Evolutionary conservation across 192 early-diverging fungal genomes (phyloP), one percentile per base, ranked within the genome.

Genomic region (Gonapodya sp.): DNA sequence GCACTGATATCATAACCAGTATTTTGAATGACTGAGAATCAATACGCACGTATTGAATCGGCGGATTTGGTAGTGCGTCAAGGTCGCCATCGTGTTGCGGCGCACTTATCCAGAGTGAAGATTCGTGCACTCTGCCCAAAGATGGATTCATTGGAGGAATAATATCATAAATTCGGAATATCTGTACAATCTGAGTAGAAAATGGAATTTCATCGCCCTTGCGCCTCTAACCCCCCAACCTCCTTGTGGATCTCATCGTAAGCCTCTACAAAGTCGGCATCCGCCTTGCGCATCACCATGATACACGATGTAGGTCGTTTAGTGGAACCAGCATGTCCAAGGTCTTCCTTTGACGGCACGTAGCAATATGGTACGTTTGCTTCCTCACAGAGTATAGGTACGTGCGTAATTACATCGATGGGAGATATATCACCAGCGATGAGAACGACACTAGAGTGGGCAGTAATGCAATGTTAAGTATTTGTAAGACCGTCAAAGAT

Each of bases 301-400:
- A 97, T 87, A 82, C 91, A 92, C 78, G 91, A 93, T 0, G 96
- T 98, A 31, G 98, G 96, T 82, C 98, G 93, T 90, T 98, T 98
- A 31, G 98, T 97, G 32, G 94, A 88, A 84, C 93, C 92, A 35
- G 96, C 93, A 35, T 91, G 91, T 80, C 98, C 98, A 8, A 99
- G 93, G 81, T 98, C 95, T 86, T 95, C 94, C 89, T 95, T 96
- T 33, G 95, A 95, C 1, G 96, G 93, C n/a, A 98, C 91, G 86
- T 96, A 99, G 78, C 96, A 87, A 82, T 98, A 99, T 34, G 96
- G 96, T 35, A 99, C 94, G 82, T 93, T 87, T 84, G 92, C 87
- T 81, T 99, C 98, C 86, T 99, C 98, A 89, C 98, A 99, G 36
- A 99, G 86, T 36, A 99, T 93, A 36, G 98, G 98, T 36, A 99